Evolutionary conservation across 2,329 filamentous ascomycete species (phyloP), one percentile per base, ranked within the genome.

Genomic region (Microcyclosporella mali): DNA sequence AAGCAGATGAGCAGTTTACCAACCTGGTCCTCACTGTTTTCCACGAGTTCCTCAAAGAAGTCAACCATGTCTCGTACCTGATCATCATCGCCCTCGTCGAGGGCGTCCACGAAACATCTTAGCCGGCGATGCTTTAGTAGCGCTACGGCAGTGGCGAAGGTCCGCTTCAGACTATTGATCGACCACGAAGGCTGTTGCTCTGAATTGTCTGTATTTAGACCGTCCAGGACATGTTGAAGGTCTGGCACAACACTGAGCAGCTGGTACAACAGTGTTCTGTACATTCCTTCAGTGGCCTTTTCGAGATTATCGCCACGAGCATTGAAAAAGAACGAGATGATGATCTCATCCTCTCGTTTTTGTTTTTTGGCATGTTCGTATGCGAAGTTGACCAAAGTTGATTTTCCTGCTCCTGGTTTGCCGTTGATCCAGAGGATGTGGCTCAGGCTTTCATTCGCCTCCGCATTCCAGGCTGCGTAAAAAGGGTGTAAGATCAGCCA

Each of bases 291-390:
- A 0, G 65, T 61, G 0, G 72, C 68, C 40, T 62, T 73, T 34
- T 79, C 71, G 6, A 73, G 53, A 3, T 57, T 19, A 0, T 60
- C 56, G 0, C 71, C 72, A 41, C 69, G 56, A 0, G 70, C 70
- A 42, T 74, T 70, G 61, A 75, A 75, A 60, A 74, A 75, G 52
- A 73, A 75, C 0, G 65, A 68, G 1, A 72, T 42, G 0, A 69
- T 49, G 0, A 59, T 31, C 1, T 47, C 45, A 0, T 59, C 30
- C 1, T 46, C 43, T 1, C 11, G 7, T 18, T 52, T 56, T 15
- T 37, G 47, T 14, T 48, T 49, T 12, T 49, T 33, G 14, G 48
- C 40, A 11, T 45, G 14, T 11, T 28, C 33, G 18, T 49, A 33
- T 3, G 43, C 37, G 38, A 46, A 57, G 39, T 63, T 66, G 52